Evolutionary conservation across 2,329 filamentous ascomycete genomes (phyloP).

Genomic region (Neobulgaria alba): DNA sequence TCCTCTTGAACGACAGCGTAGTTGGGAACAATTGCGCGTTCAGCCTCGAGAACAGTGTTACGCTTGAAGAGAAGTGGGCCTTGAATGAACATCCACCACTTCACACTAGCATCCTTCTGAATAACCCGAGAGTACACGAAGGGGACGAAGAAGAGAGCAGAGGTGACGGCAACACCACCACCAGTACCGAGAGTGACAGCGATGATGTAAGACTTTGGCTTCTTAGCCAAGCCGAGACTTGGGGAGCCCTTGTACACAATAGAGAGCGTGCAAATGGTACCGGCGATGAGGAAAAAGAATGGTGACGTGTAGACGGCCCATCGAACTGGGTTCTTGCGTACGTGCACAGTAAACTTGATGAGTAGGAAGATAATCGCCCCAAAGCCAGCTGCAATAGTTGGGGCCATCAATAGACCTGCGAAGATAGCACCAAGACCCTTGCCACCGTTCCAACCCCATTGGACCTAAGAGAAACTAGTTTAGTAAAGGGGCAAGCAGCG

Average conservation of each 20-base stretch:
- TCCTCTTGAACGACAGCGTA: slow-evolving; percentile 69
- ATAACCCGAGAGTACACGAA: slow-evolving; percentile 58
- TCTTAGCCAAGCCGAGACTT: slow-evolving; percentile 54
- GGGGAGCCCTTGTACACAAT: slow-evolving; percentile 78
- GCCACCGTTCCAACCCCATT: slow-evolving; percentile 63
- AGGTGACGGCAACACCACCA: slow-evolving; percentile 47
- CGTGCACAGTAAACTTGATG: slow-evolving; percentile 62
- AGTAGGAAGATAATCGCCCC: slow-evolving; percentile 62
- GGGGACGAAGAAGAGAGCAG: slow-evolving; percentile 66
- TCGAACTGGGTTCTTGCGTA: slow-evolving; percentile 60
- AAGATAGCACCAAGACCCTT: slow-evolving; percentile 66
- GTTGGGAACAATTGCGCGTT: slow-evolving; percentile 55
- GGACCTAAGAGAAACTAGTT: no score
- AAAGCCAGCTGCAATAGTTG: slow-evolving; percentile 56
- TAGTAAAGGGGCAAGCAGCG: no score
- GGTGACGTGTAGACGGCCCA: slow-evolving; percentile 69
- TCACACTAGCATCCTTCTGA: slow-evolving; percentile 57
- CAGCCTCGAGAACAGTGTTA: slow-evolving; percentile 41
- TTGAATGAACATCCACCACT: slow-evolving; percentile 51
- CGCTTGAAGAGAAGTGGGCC: slow-evolving; percentile 60
- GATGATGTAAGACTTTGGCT: slow-evolving; percentile 59
- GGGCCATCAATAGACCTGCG: slow-evolving; percentile 63
- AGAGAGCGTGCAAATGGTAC: slow-evolving; percentile 64
- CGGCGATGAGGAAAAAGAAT: slow-evolving; percentile 70
- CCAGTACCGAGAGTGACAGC: slow-evolving; percentile 58